Base-by-base conservation (phyloP, 805 yeast species). In the Pichia nakasei region DNA sequence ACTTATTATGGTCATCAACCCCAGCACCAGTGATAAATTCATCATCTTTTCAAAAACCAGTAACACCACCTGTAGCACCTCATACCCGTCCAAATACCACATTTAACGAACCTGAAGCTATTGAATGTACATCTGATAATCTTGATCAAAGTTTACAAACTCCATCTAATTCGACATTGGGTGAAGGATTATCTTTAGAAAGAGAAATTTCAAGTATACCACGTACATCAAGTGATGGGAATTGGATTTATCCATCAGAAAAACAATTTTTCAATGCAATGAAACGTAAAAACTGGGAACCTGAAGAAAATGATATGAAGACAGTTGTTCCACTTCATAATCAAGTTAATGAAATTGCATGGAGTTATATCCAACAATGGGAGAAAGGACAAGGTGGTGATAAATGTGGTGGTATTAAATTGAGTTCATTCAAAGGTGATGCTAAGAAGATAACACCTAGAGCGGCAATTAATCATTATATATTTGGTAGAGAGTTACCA, bases 221-320 rank as follows among this genome's bases (percentile, higher is more conserved):
- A 38, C 67, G 95, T 41, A 82, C 94, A 1, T 82, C 76, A 4
- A 57, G 75, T 1, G 69, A 69, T 15, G 54, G 71, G 0, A 84
- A 89, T 65, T 91, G 98, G 98, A 73, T 91, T 2, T 91, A 91
- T 59, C 98, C 98, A 9, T 85, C 96, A 4, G 95, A 91, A 60
- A 85, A 85, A 59, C 97, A 91, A 68, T 91, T 91, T 58, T 91
- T 70, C 61, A 93, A 87, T 46, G 96, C 97, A 9, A 93, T 91
- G 97, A 69, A 76, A 52, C 75, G 97, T 39, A 91, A 91, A 57
- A 76, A 85, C 45, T 86, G 95, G 88, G 72, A 80, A 42, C 96
- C 97, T 2, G 67, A 77, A 11, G 83, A 83, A 0, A 61, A 65
- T 8, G 97, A 89, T 57, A 91, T 91, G 98, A 68, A 76, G 50